These are phyloP conservation scores for Pichia sp. DNA, from an alignment of 1,139 yeast genomes.

Conservation along the genomic window DNA sequence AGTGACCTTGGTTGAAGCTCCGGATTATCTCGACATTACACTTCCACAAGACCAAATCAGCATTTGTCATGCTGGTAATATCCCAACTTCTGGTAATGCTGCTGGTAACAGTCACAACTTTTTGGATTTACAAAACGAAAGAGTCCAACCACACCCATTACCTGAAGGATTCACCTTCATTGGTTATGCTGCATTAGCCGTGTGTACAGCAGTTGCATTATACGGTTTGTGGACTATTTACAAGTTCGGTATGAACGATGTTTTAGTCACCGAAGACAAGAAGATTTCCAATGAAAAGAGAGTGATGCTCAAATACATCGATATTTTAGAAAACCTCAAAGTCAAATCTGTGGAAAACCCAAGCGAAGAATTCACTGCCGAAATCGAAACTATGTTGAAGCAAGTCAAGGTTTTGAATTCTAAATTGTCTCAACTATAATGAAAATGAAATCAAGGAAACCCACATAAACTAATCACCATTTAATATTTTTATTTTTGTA, in stretches of 20 bases:
- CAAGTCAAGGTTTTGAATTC: slow-evolving; percentile 5
- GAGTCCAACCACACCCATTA: slow-evolving; percentile 51
- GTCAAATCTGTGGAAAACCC: background rate
- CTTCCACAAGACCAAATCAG: slow-evolving; percentile 42
- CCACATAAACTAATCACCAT: background rate
- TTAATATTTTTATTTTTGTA: background rate
- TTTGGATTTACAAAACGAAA: slow-evolving; percentile 57
- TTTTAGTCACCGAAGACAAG: slow-evolving; percentile 42
- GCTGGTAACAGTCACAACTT: slow-evolving; percentile 56
- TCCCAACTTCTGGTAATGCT: slow-evolving; percentile 61
- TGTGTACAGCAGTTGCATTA: slow-evolving; percentile 57
- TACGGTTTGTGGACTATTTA: slow-evolving; percentile 57
- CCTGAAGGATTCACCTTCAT: slow-evolving; percentile 69
- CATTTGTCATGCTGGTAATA: slow-evolving; percentile 45
- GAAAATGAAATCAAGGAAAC: background rate
- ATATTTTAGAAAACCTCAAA: slow-evolving; percentile 7
- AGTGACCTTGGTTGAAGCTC: slow-evolving; percentile 64
- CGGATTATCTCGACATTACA: slow-evolving; percentile 43
- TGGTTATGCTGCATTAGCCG: slow-evolving; percentile 62
- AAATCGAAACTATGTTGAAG: slow-evolving; percentile 3
- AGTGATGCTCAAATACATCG: slow-evolving; percentile 18
- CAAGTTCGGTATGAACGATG: slow-evolving; percentile 61
- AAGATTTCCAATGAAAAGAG: slow-evolving; percentile 24
- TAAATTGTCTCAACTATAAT: slow-evolving; percentile 6
- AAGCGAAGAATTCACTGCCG: background rate